A percentile compares a stretch with the other conserved stretches of the same genome.
Evolutionary conservation across 208 protist genomes (phyloP).

Genomic region (Acanthamoeba sp.): DNA sequence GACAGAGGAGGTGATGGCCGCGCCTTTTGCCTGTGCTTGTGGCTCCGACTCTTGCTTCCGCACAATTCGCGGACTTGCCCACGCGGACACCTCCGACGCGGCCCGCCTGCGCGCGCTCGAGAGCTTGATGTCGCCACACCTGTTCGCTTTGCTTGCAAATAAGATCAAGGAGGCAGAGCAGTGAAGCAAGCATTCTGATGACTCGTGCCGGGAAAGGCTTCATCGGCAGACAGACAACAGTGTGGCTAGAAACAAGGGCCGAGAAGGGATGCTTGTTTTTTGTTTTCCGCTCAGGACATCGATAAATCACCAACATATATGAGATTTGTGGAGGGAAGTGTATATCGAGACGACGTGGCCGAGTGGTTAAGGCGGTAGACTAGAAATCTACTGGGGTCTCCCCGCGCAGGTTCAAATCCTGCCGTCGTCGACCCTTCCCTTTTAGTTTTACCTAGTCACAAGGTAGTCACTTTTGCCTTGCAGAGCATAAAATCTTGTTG

Average conservation of each 20-base stretch:
- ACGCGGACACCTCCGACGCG: not conserved
- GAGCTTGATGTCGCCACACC: not conserved
- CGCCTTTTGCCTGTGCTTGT: conserved; percentile 14
- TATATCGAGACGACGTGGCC: not conserved
- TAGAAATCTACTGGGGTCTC: conserved; percentile 29
- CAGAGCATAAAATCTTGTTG: too few species aligned
- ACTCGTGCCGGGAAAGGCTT: too few species aligned
- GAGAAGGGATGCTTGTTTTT: too few species aligned
- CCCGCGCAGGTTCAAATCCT: conserved; percentile 25
- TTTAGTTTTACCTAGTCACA: too few species aligned
- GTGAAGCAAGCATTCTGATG: too few species aligned
- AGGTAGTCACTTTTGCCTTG: too few species aligned
- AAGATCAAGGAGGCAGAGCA: not conserved
- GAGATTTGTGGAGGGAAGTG: too few species aligned
- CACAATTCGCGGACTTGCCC: not conserved
- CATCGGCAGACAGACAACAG: too few species aligned
- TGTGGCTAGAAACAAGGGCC: too few species aligned
- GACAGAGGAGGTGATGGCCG: conserved; percentile 40
- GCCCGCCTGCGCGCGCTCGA: not conserved
- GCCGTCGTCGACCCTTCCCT: not conserved
- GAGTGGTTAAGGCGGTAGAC: conserved; percentile 26
- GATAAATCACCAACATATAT: too few species aligned
- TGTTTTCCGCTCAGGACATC: too few species aligned
- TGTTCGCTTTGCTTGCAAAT: not conserved
- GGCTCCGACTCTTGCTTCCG: not conserved